These are phyloP conservation scores for Fusarium luffae DNA, from an alignment of 2,329 filamentous ascomycete genomes.

Conservation along the genomic window DNA sequence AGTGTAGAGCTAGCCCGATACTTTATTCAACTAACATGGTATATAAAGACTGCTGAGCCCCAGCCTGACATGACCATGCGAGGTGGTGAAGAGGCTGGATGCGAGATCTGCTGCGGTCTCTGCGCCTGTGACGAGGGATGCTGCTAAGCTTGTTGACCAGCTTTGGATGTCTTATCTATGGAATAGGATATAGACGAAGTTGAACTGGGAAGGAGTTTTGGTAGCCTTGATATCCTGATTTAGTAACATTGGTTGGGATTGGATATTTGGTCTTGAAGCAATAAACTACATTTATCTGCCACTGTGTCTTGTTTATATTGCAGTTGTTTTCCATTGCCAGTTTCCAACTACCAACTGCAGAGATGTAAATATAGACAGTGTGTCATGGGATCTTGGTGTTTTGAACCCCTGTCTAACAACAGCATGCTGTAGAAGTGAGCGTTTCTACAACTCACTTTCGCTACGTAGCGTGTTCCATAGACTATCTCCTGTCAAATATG, in stretches of 20 bases:
- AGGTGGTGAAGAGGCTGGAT: slow-evolving; percentile 59
- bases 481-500: too few relatives aligned
- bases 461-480: too few relatives aligned
- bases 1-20: slow-evolving; percentile 29
- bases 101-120: slow-evolving; percentile 59
- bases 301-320: neutral
- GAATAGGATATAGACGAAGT: neutral
- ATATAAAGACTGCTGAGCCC: slow-evolving; percentile 52
- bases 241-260: neutral
- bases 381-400: neutral
- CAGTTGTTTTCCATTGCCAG: neutral
- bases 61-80: slow-evolving; percentile 57
- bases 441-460: too few relatives aligned
- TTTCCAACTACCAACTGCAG: neutral
- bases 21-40: slow-evolving; percentile 6
- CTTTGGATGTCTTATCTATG: neutral
- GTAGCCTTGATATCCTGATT: slow-evolving; percentile 25
- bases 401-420: neutral
- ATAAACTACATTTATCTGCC: slow-evolving; percentile 3
- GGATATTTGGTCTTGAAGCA: slow-evolving; percentile 4
- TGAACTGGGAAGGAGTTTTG: slow-evolving; percentile 26
- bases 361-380: neutral
- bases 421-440: neutral
- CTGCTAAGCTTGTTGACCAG: slow-evolving; percentile 47
- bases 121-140: slow-evolving; percentile 58